A percentile compares a stretch with the other conserved stretches of the same genome.
These are phyloP conservation scores for Pseudocercospora crystallina DNA, from an alignment of 2,329 filamentous ascomycete genomes.

Conservation along the genomic window DNA sequence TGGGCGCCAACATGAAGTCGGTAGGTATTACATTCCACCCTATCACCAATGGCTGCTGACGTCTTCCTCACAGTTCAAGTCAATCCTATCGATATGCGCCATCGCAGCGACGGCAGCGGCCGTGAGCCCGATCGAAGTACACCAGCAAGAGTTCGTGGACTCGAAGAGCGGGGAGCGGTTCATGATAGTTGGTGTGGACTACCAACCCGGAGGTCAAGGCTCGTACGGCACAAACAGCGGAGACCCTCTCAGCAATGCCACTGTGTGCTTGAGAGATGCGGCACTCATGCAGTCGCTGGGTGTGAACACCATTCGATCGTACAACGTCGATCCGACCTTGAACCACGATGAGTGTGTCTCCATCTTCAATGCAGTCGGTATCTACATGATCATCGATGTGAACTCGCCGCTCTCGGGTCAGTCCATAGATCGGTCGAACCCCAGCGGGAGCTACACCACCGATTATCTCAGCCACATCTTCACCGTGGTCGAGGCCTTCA, in stretches of 20 bases:
- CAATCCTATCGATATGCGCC: conserved; percentile 12
- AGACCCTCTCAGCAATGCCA: conserved; percentile 60
- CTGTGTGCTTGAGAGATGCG: conserved; percentile 61
- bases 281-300: conserved; percentile 63
- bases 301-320: conserved; percentile 65
- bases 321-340: conserved; percentile 60
- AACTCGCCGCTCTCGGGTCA: conserved; percentile 60
- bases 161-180: conserved; percentile 58
- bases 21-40: background rate
- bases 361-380: conserved; percentile 66
- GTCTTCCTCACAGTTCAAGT: background rate
- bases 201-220: conserved; percentile 62
- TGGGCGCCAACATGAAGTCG: conserved; percentile 6
- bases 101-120: conserved; percentile 45
- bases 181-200: conserved; percentile 58
- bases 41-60: background rate
- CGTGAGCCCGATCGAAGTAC: conserved; percentile 57
- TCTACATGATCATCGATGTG: conserved; percentile 66
- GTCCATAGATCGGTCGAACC: conserved; percentile 57
- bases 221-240: conserved; percentile 53
- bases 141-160: conserved; percentile 63
- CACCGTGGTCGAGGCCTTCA: conserved; percentile 65
- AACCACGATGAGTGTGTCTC: conserved; percentile 63
- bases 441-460: conserved; percentile 55
- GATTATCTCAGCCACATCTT: conserved; percentile 61